Conservation (phyloP, 768 basidiomycete species). For the Tylopilus felleus region DNA sequence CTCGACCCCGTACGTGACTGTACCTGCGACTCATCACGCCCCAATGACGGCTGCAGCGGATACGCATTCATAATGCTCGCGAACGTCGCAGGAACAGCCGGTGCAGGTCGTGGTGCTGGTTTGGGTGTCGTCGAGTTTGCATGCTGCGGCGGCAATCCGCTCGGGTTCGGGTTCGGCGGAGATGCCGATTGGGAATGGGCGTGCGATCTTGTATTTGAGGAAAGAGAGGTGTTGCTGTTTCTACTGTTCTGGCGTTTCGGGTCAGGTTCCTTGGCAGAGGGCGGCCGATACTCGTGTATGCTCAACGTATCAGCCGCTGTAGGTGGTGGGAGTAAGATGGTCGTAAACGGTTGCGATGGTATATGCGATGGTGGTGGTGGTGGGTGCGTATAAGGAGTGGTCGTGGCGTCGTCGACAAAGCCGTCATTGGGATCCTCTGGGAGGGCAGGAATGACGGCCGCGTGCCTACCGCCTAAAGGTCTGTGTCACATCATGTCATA, state of each 20-base stretch:
- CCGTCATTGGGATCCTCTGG: slow-evolving; percentile 53
- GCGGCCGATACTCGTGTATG: slow-evolving; percentile 33
- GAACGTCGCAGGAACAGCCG: slow-evolving; percentile 50
- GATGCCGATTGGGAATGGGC: slow-evolving; percentile 19
- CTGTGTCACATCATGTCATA: slow-evolving; percentile 42
- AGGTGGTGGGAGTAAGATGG: slow-evolving; percentile 32
- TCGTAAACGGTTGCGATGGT: slow-evolving; percentile 27
- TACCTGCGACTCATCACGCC: slow-evolving; percentile 22
- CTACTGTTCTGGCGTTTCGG: slow-evolving; percentile 18
- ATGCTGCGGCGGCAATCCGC: slow-evolving; percentile 17
- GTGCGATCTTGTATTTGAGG: slow-evolving; percentile 11
- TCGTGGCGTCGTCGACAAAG: slow-evolving; percentile 21
- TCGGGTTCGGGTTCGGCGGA: slow-evolving; percentile 22
- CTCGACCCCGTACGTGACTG: slow-evolving; percentile 29
- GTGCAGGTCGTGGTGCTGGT: slow-evolving; percentile 15
- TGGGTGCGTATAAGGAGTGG: slow-evolving; percentile 18
- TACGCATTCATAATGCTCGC: slow-evolving; percentile 75
- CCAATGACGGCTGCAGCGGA: slow-evolving; percentile 32
- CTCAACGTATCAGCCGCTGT: slow-evolving; percentile 25
- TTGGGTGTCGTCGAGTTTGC: slow-evolving; percentile 7
- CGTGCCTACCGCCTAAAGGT: slow-evolving; percentile 76
- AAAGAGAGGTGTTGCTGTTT: slow-evolving; percentile 5
- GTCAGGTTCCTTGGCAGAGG: slow-evolving; percentile 18
- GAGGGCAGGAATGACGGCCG: slow-evolving; percentile 75
- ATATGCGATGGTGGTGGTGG: slow-evolving; percentile 17